Conservation (phyloP, 805 yeast species). For the Starmerella vaccinii region DNA sequence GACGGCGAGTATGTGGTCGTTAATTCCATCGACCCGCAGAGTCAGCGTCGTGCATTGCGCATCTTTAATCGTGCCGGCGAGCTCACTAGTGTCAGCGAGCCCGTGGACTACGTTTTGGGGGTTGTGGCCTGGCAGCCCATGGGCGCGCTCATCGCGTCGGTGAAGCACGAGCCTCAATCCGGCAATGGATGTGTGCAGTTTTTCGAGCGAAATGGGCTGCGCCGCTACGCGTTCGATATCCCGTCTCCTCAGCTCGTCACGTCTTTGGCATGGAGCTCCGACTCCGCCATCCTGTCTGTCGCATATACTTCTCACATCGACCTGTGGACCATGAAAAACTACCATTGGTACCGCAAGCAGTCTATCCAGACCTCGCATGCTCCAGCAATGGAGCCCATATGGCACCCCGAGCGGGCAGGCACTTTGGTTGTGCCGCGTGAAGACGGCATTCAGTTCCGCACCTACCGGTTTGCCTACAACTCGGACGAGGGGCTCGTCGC, state of each 20-base stretch:
- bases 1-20: conserved; percentile 79
- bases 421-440: conserved; percentile 44
- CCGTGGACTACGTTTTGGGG: conserved; percentile 72
- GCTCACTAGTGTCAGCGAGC: conserved; percentile 75
- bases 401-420: conserved; percentile 86
- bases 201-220: conserved; percentile 85
- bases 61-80: conserved; percentile 68
- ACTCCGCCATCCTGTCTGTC: conserved; percentile 68
- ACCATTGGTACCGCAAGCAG: conserved; percentile 91
- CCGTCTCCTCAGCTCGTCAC: conserved; percentile 39
- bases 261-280: conserved; percentile 66
- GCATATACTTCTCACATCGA: conserved; percentile 55
- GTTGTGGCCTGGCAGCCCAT: conserved; percentile 80
- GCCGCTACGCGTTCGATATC: conserved; percentile 75
- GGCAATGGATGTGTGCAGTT: conserved; percentile 48
- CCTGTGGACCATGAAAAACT: conserved; percentile 84
- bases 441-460: conserved; percentile 13
- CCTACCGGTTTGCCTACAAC: conserved; percentile 55
- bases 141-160: conserved; percentile 75
- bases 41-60: conserved; percentile 60
- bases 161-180: conserved; percentile 34
- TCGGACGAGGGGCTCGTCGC: conserved; percentile 66
- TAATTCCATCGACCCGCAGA: conserved; percentile 45
- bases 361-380: conserved; percentile 36
- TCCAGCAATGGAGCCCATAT: conserved; percentile 29